phyloP scores from a whole-genome alignment of 306 rosid genomes.

The Quercus wislizeni region DNA sequence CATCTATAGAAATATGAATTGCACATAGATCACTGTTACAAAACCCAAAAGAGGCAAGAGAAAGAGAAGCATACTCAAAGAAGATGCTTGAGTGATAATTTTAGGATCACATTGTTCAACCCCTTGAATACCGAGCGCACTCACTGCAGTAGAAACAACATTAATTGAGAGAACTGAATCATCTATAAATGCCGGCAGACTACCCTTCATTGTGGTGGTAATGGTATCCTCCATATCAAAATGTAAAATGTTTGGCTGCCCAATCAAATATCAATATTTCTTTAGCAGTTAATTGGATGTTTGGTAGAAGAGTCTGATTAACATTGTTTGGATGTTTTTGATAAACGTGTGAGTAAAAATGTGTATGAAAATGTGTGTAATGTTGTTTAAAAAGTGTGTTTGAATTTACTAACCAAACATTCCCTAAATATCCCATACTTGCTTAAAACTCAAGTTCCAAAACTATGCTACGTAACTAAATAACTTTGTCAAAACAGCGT shows the following conservation, averaged over 20 bases:
- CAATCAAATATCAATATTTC: not conserved
- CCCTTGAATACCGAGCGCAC: conserved; percentile 39
- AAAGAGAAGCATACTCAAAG: no score
- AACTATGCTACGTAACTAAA: no score
- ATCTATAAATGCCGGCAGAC: conserved; percentile 59
- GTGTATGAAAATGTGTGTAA: no score
- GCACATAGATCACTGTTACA: not conserved
- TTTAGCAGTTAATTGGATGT: not conserved
- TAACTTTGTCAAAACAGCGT: conserved; percentile 20
- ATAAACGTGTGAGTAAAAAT: no score
- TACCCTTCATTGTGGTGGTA: conserved; percentile 13
- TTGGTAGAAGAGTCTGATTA: no score
- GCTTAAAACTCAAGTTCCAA: no score
- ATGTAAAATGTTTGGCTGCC: not conserved
- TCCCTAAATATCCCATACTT: no score
- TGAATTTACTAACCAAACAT: no score
- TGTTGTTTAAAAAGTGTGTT: no score
- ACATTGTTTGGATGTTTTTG: no score
- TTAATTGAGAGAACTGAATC: conserved; percentile 46
- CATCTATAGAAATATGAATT: not conserved
- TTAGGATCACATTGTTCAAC: no score
- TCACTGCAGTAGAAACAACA: conserved; percentile 38
- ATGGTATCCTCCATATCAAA: conserved; percentile 33
- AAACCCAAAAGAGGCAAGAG: not conserved
- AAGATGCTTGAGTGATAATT: no score